Evolutionary conservation across 2,329 filamentous ascomycete species (phyloP), one percentile per base, ranked within the genome.

Genomic region (Alternaria infectoria): DNA sequence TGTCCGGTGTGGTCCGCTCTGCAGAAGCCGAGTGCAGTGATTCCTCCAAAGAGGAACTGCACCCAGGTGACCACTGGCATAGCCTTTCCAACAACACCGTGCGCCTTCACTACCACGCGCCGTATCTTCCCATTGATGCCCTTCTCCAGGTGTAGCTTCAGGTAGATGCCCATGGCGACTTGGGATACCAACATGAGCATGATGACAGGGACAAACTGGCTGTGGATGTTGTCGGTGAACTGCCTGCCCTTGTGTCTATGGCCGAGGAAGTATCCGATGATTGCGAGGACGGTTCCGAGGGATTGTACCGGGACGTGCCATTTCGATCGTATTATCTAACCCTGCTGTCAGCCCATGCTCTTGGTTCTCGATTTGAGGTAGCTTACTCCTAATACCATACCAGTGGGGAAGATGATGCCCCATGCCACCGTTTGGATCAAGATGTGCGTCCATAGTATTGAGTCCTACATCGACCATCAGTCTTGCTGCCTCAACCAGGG

Each of bases 1-100:
- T 99, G 96, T 30, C 94, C 95, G 1, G 93, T 80, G 76, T 99
- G 95, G 61, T 98, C 94, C 57, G 86, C 93, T 69, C 93, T 91
- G 80, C 96, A 99, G 84, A 97, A 98, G 21, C 96, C 96, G 59
- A 97, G 85, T 5, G 92, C 86, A 0, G 95, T 95, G 74, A 99
- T 97, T 43, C 93, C 96, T 54, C 96, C 96, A 80, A 99, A 97
- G 7, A 99, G 79, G 89, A 99, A 96, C 83, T 99, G 96, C 6
- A 90, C 86, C 96, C 96, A 99, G 25, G 91, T 88, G 2, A 93
- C 85, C 3, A 98, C 82, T 1, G 96, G 96, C 85, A 99, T 91
- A 2, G 88, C 82, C 81, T 97, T 97, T 69, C 96, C 96, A 43
- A 97, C 81, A 60, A 97, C 80, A 21, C 92, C 91, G 79, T 99